Conservation (phyloP, 1,284 basidiomycete species). For the Violaceomyces palustris region DNA sequence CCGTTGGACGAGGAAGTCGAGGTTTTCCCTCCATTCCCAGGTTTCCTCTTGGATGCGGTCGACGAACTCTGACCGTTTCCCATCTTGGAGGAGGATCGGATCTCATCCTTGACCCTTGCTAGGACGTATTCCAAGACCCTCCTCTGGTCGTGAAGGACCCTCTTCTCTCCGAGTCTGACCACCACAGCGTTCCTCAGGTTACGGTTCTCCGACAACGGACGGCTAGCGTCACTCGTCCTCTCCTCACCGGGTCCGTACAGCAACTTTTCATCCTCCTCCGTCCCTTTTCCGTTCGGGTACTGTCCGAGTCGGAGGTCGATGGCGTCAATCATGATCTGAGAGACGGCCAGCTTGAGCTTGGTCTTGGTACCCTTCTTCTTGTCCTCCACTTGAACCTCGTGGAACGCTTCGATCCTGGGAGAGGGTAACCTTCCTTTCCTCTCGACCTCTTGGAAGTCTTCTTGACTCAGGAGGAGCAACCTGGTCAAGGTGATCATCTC, state of each 20-base stretch:
- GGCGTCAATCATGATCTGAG: slow-evolving; percentile 21
- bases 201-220: slow-evolving; percentile 2
- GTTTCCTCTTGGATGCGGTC: too few relatives aligned
- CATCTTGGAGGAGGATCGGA: too few relatives aligned
- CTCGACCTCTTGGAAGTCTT: slow-evolving; percentile 65
- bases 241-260: slow-evolving; percentile 36
- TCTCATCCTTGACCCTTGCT: slow-evolving; percentile 10
- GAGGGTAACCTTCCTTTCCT: slow-evolving; percentile 75
- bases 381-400: slow-evolving; percentile 17
- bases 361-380: too few relatives aligned
- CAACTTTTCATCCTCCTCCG: slow-evolving; percentile 60
- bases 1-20: too few relatives aligned
- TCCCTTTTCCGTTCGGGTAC: slow-evolving; percentile 10
- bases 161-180: slow-evolving; percentile 75
- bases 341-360: slow-evolving; percentile 8
- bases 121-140: slow-evolving; percentile 23
- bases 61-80: too few relatives aligned
- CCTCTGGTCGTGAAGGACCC: slow-evolving; percentile 58
- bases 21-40: too few relatives aligned
- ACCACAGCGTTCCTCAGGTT: slow-evolving; percentile 61
- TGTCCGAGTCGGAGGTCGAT: slow-evolving; percentile 18
- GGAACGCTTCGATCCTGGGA: slow-evolving; percentile 60
- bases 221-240: background rate
- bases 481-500: slow-evolving; percentile 68
- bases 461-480: slow-evolving; percentile 62